These are phyloP conservation scores for Geosmithia flava DNA, from an alignment of 2,329 filamentous ascomycete species.

Conservation along the genomic window DNA sequence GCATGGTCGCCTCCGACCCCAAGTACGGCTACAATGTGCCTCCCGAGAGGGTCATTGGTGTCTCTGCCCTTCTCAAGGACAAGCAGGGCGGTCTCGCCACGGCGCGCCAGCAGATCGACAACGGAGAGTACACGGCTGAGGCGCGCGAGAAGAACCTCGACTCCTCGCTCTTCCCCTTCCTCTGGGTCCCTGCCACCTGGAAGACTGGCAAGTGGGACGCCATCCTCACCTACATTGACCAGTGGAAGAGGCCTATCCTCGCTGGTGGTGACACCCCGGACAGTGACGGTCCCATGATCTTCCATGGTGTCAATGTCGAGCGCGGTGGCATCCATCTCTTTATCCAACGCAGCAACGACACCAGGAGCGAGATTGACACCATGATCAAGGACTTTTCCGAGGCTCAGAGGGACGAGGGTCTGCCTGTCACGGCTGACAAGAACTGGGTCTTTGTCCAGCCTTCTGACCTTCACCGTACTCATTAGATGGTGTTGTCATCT, in stretches of 20 bases:
- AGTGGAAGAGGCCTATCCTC: conserved; percentile 28
- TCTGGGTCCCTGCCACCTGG: conserved; percentile 30
- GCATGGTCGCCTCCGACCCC: conserved; percentile 30
- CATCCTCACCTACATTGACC: conserved; percentile 26
- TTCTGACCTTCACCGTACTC: conserved; percentile 14
- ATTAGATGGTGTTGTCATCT: not conserved
- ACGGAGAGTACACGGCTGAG: conserved; percentile 18
- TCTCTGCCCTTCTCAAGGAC: conserved; percentile 22
- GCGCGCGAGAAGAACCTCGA: conserved; percentile 18
- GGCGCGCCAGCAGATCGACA: conserved; percentile 24
- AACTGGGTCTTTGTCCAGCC: conserved; percentile 30
- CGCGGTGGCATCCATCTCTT: conserved; percentile 28
- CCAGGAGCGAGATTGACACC: conserved; percentile 18
- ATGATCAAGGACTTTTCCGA: conserved; percentile 22
- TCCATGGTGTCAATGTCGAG: conserved; percentile 27
- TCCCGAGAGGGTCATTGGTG: conserved; percentile 29
- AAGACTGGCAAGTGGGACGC: conserved; percentile 30
- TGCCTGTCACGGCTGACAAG: conserved; percentile 27
- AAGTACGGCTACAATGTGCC: conserved; percentile 31
- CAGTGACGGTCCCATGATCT: conserved; percentile 30
- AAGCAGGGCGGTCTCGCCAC: conserved; percentile 15
- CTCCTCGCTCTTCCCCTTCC: conserved; percentile 23
- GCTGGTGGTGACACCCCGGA: conserved; percentile 28
- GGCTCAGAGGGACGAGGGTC: conserved; percentile 19
- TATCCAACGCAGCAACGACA: conserved; percentile 23